Evolutionary conservation across 352 stramenopile species (phyloP).

Genomic region (Phytopythium chamaehyphon): DNA sequence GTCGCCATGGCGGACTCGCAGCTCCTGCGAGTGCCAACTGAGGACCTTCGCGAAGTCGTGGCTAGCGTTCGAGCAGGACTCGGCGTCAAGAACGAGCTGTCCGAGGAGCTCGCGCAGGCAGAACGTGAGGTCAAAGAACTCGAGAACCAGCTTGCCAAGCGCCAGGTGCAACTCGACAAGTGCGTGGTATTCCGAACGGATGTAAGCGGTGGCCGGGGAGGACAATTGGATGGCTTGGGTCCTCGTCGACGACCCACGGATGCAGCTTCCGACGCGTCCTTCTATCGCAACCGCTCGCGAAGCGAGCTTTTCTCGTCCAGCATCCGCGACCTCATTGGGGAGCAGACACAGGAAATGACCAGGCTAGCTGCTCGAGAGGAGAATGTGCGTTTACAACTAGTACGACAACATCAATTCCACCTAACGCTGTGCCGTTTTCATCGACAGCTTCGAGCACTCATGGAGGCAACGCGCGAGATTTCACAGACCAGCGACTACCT

Average conservation of each 20-base stretch:
- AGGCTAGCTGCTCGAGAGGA: slow-evolving; percentile 41
- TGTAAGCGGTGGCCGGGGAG: slow-evolving; percentile 4
- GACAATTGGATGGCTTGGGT: neutral
- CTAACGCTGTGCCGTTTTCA: slow-evolving; percentile 2
- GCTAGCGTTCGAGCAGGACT: slow-evolving; percentile 20
- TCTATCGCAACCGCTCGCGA: slow-evolving; percentile 38
- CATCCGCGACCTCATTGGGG: slow-evolving; percentile 51
- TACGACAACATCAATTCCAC: neutral
- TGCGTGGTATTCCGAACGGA: slow-evolving; percentile 28
- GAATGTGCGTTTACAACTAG: slow-evolving; percentile 23
- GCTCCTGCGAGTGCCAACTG: slow-evolving; percentile 41
- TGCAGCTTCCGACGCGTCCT: slow-evolving; percentile 4
- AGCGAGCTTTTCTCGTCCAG: slow-evolving; percentile 39
- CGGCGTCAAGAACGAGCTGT: slow-evolving; percentile 28
- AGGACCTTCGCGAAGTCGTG: slow-evolving; percentile 31
- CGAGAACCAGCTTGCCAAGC: slow-evolving; percentile 39
- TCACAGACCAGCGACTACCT: slow-evolving; percentile 48
- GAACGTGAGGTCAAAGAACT: slow-evolving; percentile 37
- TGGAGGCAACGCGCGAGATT: slow-evolving; percentile 58
- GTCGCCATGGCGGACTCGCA: slow-evolving; percentile 9
- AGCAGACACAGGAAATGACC: slow-evolving; percentile 46
- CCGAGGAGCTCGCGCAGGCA: slow-evolving; percentile 21
- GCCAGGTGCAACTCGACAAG: slow-evolving; percentile 51
- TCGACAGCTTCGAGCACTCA: slow-evolving; percentile 47
- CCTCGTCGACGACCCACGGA: slow-evolving; percentile 1